Conservation (phyloP, 1,284 basidiomycete genomes). For the Austropuccinia psidii region DNA sequence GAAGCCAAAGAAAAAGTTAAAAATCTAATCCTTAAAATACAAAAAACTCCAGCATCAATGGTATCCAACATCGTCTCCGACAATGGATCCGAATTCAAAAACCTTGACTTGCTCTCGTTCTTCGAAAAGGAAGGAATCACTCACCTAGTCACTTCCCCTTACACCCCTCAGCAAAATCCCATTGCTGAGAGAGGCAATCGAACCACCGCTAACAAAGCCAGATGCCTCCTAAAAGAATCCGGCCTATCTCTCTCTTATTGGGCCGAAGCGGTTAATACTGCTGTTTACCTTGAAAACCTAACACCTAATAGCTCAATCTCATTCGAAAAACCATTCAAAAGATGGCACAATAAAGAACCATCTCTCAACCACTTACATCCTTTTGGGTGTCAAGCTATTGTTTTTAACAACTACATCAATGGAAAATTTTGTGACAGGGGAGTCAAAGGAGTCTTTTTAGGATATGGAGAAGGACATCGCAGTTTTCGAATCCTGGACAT, state of each 20-base stretch:
- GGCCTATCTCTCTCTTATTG: constrained; percentile 46
- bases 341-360: background rate
- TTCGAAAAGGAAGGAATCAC: background rate
- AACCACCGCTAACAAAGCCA: constrained; percentile 40
- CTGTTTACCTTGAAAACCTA: constrained; percentile 47
- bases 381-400: constrained; percentile 2
- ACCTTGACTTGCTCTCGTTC: background rate
- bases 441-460: background rate
- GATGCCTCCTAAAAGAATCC: constrained; percentile 44
- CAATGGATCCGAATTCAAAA: constrained; percentile 16
- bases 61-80: background rate
- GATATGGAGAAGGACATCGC: background rate
- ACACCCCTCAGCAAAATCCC: constrained; percentile 3
- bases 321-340: background rate
- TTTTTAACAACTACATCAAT: background rate
- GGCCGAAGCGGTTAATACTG: constrained; percentile 46
- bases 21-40: no score
- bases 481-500: background rate
- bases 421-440: background rate
- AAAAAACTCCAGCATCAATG: no score
- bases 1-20: background rate
- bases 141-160: background rate
- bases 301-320: constrained; percentile 2
- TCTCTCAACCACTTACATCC: background rate
- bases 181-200: background rate